Base-by-base conservation (phyloP, 129 eudicot genomes). In the Sambucus nigra region DNA sequence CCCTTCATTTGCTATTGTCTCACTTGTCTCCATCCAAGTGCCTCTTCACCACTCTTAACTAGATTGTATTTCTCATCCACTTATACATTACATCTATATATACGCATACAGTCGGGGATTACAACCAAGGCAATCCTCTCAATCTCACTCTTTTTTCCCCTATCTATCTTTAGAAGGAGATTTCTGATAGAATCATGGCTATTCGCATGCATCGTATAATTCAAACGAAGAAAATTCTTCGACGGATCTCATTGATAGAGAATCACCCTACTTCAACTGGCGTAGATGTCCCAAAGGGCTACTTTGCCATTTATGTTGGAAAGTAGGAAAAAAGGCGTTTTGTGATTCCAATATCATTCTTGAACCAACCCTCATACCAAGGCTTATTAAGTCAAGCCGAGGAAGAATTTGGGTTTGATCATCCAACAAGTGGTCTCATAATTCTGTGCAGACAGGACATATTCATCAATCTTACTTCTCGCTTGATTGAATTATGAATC, bases 371-470 rank as follows among this genome's bases (percentile, higher is more conserved):
- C 46, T 61, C 53, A 1, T 75, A 69, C 47, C 76, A 75, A 21
- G 76, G 65, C 10, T 40, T 75, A 69, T 47, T 69, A 6, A 6
- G 13, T 16, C 80, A 25, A 44, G 71, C 68, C 18, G 80, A 74
- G 48, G 72, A 74, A 51, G 80, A 69, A 27, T 75, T 50, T 21
- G 80, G 80, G 6, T 74, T 41, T 44, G 33, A 51, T 52, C 75
- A 74, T 41, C 74, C 80, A 14, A 68, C 59, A 64, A 75, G 80
- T 7, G 35, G 35, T 29, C 35, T 29, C 35, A 29, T 8, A 3
- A 29, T 29, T 29, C 35, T 8, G 5, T 29, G 35, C 35, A 29
- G 35, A 29, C 35, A 70, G 35, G 74, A 70, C 13, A 14, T 45
- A 3, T 76, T 71, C 35, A 9, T 55, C 13, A 64, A 66, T 28